These are phyloP conservation scores for Starmerella davenportii DNA, from an alignment of 805 yeast genomes.

Conservation along the genomic window DNA sequence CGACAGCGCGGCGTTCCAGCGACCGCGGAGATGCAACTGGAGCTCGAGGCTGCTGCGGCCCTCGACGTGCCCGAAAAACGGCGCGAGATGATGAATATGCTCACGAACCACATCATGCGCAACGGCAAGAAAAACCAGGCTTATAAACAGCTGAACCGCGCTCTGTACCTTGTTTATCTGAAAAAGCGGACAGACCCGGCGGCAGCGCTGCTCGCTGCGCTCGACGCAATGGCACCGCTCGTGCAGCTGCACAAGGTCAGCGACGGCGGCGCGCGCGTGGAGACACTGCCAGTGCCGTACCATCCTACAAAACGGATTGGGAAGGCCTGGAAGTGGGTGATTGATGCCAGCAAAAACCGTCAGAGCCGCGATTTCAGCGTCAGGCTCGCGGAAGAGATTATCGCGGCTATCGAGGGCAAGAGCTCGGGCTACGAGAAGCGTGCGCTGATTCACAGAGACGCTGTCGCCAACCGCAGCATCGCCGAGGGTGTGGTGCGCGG, in stretches of 20 bases:
- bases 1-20: conserved; percentile 1
- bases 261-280: conserved; percentile 73
- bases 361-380: conserved; percentile 68
- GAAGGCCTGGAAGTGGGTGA: conserved; percentile 77
- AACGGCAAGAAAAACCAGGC: conserved; percentile 78
- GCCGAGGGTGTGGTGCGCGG: conserved; percentile 13
- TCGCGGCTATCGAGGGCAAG: conserved; percentile 58
- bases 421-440: conserved; percentile 73
- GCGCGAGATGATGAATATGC: conserved; percentile 42
- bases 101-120: conserved; percentile 79
- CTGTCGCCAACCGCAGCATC: conserved; percentile 56
- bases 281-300: conserved; percentile 66
- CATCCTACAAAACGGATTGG: conserved; percentile 67
- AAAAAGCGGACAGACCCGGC: conserved; percentile 67
- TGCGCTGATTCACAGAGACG: conserved; percentile 64
- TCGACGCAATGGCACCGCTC: conserved; percentile 73
- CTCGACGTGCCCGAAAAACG: conserved; percentile 21
- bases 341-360: conserved; percentile 67
- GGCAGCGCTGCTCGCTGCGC: conserved; percentile 46
- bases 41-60: conserved; percentile 32
- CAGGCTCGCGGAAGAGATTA: conserved; percentile 75
- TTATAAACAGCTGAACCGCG: conserved; percentile 50
- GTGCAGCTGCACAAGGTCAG: conserved; percentile 58
- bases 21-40: conserved; percentile 5
- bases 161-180: conserved; percentile 61